Conservation (phyloP, 345 rosid genomes). For the Luvunga scandens region DNA sequence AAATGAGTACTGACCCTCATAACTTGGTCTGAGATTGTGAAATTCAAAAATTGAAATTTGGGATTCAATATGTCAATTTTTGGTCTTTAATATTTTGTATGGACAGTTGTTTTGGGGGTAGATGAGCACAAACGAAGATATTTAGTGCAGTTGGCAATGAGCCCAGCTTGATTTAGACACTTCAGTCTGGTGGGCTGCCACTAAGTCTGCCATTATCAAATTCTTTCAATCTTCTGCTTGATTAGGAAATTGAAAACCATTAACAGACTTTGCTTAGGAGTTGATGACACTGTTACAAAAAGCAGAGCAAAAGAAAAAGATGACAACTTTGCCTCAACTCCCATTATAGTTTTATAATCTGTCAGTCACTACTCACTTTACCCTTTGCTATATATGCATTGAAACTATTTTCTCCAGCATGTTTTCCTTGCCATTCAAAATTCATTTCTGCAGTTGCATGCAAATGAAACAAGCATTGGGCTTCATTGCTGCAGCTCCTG, state of each 20-base stretch:
- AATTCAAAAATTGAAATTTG: slow-evolving; percentile 23
- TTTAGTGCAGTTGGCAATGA: slow-evolving; percentile 24
- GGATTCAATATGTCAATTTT: slow-evolving; percentile 13
- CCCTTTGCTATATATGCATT: not conserved
- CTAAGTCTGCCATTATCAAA: slow-evolving; percentile 11
- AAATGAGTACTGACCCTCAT: slow-evolving; percentile 27
- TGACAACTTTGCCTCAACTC: not conserved
- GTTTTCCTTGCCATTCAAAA: not conserved
- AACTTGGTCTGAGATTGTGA: slow-evolving; percentile 9
- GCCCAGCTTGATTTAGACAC: slow-evolving; percentile 34
- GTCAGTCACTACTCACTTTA: not conserved
- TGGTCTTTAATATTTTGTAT: slow-evolving; percentile 26
- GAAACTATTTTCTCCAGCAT: not conserved
- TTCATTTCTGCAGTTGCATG: not conserved
- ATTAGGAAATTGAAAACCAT: not conserved
- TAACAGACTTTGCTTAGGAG: not conserved
- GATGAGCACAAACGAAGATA: slow-evolving; percentile 30
- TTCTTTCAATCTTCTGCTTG: slow-evolving; percentile 7
- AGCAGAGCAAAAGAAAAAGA: not conserved
- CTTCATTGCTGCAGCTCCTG: not conserved
- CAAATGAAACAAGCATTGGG: not conserved
- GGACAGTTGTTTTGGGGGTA: slow-evolving; percentile 33
- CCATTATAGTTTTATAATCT: not conserved
- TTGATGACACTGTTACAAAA: not conserved
- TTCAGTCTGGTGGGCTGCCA: slow-evolving; percentile 27